phyloP scores from a whole-genome alignment of 2,329 filamentous ascomycete genomes.

The Colletotrichum noveboracense region DNA sequence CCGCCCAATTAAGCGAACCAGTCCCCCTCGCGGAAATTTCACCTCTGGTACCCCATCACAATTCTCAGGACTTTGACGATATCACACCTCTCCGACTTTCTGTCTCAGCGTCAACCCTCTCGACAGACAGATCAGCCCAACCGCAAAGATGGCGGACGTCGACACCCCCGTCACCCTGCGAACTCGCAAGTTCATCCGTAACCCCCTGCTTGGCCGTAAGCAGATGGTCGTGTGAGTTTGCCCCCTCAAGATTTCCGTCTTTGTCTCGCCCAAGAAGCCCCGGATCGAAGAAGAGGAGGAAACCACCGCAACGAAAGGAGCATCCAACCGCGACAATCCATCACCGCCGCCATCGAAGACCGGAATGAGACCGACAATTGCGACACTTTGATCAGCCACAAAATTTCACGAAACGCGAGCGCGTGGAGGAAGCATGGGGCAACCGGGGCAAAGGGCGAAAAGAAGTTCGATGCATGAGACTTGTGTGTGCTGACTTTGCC shows the following conservation, averaged over 20 bases:
- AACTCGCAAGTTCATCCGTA: slow-evolving; percentile 99
- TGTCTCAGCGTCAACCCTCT: slow-evolving; percentile 22
- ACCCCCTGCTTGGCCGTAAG: slow-evolving; percentile 97
- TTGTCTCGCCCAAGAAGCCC: neutral
- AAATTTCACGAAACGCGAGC: neutral
- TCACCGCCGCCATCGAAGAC: neutral
- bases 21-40: slow-evolving; percentile 19
- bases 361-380: neutral
- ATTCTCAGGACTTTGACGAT: slow-evolving; percentile 17
- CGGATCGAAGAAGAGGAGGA: neutral
- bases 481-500: slow-evolving; percentile 1
- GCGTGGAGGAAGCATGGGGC: neutral
- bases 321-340: neutral
- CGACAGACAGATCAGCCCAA: slow-evolving; percentile 32
- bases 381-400: neutral
- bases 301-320: neutral
- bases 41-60: slow-evolving; percentile 13
- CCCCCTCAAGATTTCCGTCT: slow-evolving; percentile 18
- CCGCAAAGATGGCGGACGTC: slow-evolving; percentile 85
- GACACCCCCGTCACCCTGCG: slow-evolving; percentile 82
- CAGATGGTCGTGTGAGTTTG: slow-evolving; percentile 98
- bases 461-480: neutral
- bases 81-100: slow-evolving; percentile 21
- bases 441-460: neutral
- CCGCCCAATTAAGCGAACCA: slow-evolving; percentile 46